Evolutionary conservation across 225 moss, liverwort and hornwort genomes (phyloP), one percentile per base, ranked within the genome.

Genomic region (Rhytidiadelphus loreus): DNA sequence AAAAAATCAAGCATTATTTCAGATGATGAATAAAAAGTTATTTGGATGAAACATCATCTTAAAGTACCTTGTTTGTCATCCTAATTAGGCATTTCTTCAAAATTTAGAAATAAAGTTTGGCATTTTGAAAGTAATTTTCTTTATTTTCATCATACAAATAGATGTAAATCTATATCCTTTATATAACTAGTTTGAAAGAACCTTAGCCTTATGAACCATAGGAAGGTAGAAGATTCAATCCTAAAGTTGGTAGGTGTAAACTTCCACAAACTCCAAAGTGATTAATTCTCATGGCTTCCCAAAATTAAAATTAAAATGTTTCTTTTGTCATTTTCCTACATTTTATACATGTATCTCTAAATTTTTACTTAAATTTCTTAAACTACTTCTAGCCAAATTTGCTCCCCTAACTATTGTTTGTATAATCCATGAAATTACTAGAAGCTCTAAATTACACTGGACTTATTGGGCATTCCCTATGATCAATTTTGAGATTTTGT

Each of bases 211-310:
- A 29, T 6, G 33, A 76, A 73, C 46, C 11, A 73, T 44, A 46
- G 12, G 12, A 77, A 77, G 4, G 11, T 37, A n/a, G 11, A n/a
- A 78, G 3, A 16, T 78, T 56, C 11, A 16, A 24, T 21, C 25
- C 9, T 55, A 24, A 24, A 77, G 6, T 35, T 23, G 7, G n/a
- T n/a, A 16, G 7, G 0, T 21, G 12, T 13, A 75, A 52, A 52
- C 8, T 8, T 76, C 5, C 0, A 22, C 50, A 50, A 1, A 0
- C 4, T 2, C 4, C 20, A 33, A 33, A 50, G 19, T 46, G 7
- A 48, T 32, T 11, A 32, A 7, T 50, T 74, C 7, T 48, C 7
- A 48, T 0, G 2, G 0, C 4, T 77, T 53, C 13, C 8, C 23
- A 77, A 77, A 23, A 3, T 6, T 13, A 7, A 24, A 55, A 12